Base-by-base conservation (phyloP, 2,329 filamentous ascomycete species). In the Penicillium sp. region DNA sequence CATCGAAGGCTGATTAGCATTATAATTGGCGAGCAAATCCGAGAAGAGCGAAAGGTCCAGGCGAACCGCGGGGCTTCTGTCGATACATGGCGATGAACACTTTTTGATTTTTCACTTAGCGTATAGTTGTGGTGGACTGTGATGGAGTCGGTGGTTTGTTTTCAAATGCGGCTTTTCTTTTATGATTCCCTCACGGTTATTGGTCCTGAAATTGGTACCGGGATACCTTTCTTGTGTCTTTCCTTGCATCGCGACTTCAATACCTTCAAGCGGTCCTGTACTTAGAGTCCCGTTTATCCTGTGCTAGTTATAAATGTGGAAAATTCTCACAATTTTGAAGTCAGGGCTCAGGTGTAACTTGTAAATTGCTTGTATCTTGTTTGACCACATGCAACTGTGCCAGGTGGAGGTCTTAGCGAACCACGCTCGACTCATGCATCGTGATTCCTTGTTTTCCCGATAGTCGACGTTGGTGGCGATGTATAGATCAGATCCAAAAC, bases 21-120 rank as follows among this genome's bases (percentile, higher is more conserved):
- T 49, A 76, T 77, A 23, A 73, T 78, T 62, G 76, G 76, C 27
- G 75, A 77, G 56, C 71, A 75, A 51, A 71, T 77, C 43, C 66
- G 76, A 60, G 67, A 67, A 46, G 74, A 77, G 52, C 60, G 61
- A 49, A 74, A 71, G 54, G 61, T 61, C 48, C 65, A 63, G 51
- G 57, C 55, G 21, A 47, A 55, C 41, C 62, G 62, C 40, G 55
- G 57, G 34, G 51, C 56, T 26, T 65, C 62, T 29, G 53, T 62
- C 24, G 62, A 63, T 56, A 63, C 64, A 51, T 66, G 64, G 64
- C 60, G 61, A 56, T 62, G 56, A 66, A 39, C 46, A 34, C 24
- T 30, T 46, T 54, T 42, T 42, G 36, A 15, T 50, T 49, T n/a
- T 54, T 45, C 17, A 47, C 44, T 55, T 56, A 29, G 49, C 34